phyloP scores from a whole-genome alignment of 371 early-diverging fungal genomes.

The Saksenaea vasiformis region DNA sequence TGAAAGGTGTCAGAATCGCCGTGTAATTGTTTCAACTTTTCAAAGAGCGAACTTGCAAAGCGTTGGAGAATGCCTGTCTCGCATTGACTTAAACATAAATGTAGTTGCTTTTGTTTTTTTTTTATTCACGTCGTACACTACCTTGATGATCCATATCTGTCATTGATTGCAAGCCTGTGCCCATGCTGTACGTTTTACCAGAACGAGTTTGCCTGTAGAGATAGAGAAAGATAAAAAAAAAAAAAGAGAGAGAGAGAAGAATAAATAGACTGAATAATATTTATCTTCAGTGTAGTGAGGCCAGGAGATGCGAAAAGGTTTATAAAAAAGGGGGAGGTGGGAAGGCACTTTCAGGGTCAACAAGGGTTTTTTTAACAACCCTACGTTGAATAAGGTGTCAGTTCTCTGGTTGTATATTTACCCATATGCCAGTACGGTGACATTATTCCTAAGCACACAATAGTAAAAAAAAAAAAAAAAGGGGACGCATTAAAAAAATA shows the following conservation, averaged over 20 bases:
- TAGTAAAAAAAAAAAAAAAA: not conserved
- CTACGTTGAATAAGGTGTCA: not conserved
- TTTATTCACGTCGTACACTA: not conserved
- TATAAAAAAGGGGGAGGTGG: constrained; percentile 1
- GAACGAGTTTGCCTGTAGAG: constrained; percentile 41
- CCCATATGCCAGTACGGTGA: constrained; percentile 90
- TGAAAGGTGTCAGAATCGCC: constrained; percentile 42
- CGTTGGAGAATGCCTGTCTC: constrained; percentile 78
- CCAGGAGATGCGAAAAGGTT: not conserved
- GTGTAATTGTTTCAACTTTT: constrained; percentile 25
- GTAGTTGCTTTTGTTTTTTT: not conserved
- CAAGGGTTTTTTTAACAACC: constrained; percentile 1
- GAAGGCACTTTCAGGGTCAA: not conserved
- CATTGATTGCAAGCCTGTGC: constrained; percentile 58
- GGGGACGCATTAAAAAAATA: constrained; percentile 1
- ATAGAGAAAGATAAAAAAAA: too few species aligned
- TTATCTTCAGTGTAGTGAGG: not conserved
- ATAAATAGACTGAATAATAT: not conserved
- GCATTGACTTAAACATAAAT: not conserved
- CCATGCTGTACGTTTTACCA: constrained; percentile 98
- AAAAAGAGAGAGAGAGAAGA: not conserved
- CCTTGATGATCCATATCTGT: constrained; percentile 6
- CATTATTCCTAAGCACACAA: constrained; percentile 56
- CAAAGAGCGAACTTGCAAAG: constrained; percentile 66
- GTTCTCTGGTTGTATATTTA: constrained; percentile 47